phyloP scores from a whole-genome alignment of 2,329 filamentous ascomycete genomes.

The Fusarium sp. region DNA sequence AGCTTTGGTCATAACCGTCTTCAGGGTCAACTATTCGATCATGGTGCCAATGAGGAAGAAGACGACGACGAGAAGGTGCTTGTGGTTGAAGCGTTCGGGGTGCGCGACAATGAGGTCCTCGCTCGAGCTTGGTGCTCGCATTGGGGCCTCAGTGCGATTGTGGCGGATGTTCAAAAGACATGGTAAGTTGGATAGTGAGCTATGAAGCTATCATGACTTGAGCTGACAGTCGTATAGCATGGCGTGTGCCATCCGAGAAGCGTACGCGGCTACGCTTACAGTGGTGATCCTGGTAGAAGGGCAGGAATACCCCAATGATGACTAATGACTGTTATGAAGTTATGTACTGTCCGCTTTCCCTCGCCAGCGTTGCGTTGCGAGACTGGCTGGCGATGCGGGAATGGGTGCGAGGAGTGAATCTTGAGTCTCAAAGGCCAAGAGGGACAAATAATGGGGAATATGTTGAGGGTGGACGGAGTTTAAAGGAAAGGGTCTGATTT shows the following conservation, averaged over 20 bases:
- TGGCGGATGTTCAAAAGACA: constrained; percentile 76
- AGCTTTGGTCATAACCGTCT: constrained; percentile 35
- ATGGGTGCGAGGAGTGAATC: constrained; percentile 19
- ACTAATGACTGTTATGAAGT: constrained; percentile 47
- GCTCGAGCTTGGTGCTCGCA: constrained; percentile 82
- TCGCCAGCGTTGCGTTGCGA: constrained; percentile 15
- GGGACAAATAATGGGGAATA: constrained; percentile 7
- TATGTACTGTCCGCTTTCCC: constrained; percentile 28
- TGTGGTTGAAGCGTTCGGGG: constrained; percentile 79
- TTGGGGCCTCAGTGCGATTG: constrained; percentile 77
- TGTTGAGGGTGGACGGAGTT: constrained; percentile 1
- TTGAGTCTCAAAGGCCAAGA: constrained; percentile 13
- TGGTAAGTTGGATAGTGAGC: constrained; percentile 61
- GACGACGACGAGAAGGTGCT: constrained; percentile 74
- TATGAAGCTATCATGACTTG: neutral
- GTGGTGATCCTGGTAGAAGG: constrained; percentile 77
- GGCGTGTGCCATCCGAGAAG: constrained; percentile 80
- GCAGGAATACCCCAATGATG: constrained; percentile 57
- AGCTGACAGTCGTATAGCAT: constrained; percentile 60
- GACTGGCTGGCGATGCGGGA: constrained; percentile 8
- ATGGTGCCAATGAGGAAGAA: constrained; percentile 52
- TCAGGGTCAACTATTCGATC: constrained; percentile 30
- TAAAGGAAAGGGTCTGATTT: constrained; percentile 17
- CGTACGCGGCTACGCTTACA: constrained; percentile 78
- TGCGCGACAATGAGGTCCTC: constrained; percentile 80